A percentile compares a stretch with the other conserved stretches of the same genome.
Evolutionary conservation across 2,329 filamentous ascomycete species (phyloP).

Genomic region (Aquanectria penicillioides): DNA sequence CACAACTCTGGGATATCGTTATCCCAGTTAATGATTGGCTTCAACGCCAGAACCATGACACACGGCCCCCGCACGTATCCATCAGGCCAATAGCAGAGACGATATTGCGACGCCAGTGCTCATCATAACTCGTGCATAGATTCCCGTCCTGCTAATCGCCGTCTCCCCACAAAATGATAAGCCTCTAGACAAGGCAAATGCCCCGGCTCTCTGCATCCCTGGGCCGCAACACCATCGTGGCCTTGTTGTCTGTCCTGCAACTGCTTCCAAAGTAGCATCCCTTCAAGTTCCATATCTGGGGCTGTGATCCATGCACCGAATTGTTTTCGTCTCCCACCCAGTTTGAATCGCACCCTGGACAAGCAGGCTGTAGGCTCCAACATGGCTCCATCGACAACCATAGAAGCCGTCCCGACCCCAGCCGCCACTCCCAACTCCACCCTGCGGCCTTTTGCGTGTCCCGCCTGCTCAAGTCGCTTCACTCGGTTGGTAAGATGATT

Average conservation of each 20-base stretch:
- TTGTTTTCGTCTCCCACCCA: neutral
- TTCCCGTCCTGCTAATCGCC: neutral
- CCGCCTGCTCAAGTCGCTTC: conserved; percentile 23
- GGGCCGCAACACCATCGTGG: conserved; percentile 9
- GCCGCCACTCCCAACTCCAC: conserved; percentile 3
- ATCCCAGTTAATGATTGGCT: conserved; percentile 15
- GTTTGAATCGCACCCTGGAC: neutral
- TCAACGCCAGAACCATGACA: neutral
- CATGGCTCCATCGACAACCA: neutral
- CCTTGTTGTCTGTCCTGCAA: neutral
- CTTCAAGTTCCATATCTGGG: conserved; percentile 4
- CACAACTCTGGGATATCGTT: conserved; percentile 8
- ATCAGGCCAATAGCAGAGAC: conserved; percentile 4
- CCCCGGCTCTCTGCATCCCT: neutral
- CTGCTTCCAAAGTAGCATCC: conserved; percentile 5
- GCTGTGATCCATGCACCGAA: neutral
- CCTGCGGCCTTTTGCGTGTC: conserved; percentile 24
- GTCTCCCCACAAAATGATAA: conserved; percentile 14
- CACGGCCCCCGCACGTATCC: neutral
- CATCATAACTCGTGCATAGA: neutral
- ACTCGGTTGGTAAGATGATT: conserved; percentile 18
- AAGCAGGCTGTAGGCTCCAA: neutral
- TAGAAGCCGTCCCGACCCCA: conserved; percentile 12
- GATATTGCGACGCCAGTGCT: neutral
- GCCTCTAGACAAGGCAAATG: neutral